phyloP scores from a whole-genome alignment of 108 stramenopile species.

The Skeletonema marinoi region DNA sequence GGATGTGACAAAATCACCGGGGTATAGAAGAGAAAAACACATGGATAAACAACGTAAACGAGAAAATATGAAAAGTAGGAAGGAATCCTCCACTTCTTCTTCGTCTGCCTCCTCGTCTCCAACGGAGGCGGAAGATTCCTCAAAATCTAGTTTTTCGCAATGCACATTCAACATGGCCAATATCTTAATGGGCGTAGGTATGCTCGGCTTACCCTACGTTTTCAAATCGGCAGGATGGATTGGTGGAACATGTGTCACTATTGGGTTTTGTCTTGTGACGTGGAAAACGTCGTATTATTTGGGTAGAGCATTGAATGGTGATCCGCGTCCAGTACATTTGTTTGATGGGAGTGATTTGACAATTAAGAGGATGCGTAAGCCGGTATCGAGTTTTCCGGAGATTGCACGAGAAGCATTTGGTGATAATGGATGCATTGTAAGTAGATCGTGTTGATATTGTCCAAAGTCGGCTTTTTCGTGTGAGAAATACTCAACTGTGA shows the following conservation, averaged over 20 bases:
- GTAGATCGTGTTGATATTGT: background rate
- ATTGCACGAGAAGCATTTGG: conserved; percentile 82
- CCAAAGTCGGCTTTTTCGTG: background rate
- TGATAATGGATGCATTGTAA: conserved; percentile 48
- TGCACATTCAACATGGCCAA: conserved; percentile 79
- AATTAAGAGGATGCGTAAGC: conserved; percentile 61
- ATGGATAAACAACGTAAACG: conserved; percentile 28
- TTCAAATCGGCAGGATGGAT: conserved; percentile 67
- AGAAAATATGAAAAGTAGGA: conserved; percentile 3
- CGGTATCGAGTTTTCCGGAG: conserved; percentile 69
- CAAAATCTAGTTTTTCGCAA: conserved; percentile 64
- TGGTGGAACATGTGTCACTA: conserved; percentile 57
- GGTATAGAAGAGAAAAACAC: conserved; percentile 39
- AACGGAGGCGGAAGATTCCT: conserved; percentile 10
- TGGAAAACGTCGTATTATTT: conserved; percentile 82
- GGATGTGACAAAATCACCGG: conserved; percentile 37
- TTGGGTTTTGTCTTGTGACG: conserved; percentile 55
- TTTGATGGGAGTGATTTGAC: conserved; percentile 38
- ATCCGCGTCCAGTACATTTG: conserved; percentile 59
- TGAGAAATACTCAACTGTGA: background rate
- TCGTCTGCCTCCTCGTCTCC: background rate
- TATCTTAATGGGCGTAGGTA: conserved; percentile 84
- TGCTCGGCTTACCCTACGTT: conserved; percentile 73
- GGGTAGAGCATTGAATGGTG: conserved; percentile 78
- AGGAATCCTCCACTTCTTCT: background rate